phyloP scores from a whole-genome alignment of 2,329 filamentous ascomycete genomes.

The Botrytis fabae region DNA sequence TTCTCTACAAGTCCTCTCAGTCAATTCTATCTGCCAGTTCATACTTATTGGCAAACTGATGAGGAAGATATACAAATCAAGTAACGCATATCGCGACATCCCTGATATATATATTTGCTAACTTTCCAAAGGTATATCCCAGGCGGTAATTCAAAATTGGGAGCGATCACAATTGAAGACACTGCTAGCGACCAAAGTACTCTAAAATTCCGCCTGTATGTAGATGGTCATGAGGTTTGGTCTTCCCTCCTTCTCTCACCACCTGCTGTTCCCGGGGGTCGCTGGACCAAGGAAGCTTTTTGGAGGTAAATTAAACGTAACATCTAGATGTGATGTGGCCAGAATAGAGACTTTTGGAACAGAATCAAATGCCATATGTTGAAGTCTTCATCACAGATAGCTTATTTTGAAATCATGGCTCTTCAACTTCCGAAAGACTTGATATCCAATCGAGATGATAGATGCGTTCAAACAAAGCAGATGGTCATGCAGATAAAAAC shows the following conservation, averaged over 20 bases:
- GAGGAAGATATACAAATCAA: conserved; percentile 81
- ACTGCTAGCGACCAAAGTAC: conserved; percentile 66
- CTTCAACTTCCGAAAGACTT: neutral
- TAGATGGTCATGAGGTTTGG: conserved; percentile 82
- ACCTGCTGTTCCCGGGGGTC: conserved; percentile 37
- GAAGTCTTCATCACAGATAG: neutral
- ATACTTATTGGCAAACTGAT: conserved; percentile 80
- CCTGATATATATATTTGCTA: conserved; percentile 30
- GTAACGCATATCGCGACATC: conserved; percentile 51
- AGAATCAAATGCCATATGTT: neutral
- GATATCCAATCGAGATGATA: neutral
- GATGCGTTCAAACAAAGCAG: neutral
- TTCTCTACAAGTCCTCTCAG: conserved; percentile 89
- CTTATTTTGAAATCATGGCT: neutral
- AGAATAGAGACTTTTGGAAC: neutral
- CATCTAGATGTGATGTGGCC: neutral
- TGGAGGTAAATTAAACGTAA: conserved; percentile 34
- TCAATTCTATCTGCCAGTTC: conserved; percentile 88
- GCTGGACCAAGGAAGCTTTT: conserved; percentile 37
- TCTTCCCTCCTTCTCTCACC: conserved; percentile 57
- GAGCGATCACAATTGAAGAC: conserved; percentile 74
- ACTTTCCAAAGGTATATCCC: conserved; percentile 64
- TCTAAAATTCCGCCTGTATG: conserved; percentile 76
- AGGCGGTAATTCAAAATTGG: conserved; percentile 86
- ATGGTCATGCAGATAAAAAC: neutral